A percentile compares a stretch with the other conserved stretches of the same genome.
phyloP scores from a whole-genome alignment of 495 filamentous ascomycete genomes.

The Halenospora varia region DNA sequence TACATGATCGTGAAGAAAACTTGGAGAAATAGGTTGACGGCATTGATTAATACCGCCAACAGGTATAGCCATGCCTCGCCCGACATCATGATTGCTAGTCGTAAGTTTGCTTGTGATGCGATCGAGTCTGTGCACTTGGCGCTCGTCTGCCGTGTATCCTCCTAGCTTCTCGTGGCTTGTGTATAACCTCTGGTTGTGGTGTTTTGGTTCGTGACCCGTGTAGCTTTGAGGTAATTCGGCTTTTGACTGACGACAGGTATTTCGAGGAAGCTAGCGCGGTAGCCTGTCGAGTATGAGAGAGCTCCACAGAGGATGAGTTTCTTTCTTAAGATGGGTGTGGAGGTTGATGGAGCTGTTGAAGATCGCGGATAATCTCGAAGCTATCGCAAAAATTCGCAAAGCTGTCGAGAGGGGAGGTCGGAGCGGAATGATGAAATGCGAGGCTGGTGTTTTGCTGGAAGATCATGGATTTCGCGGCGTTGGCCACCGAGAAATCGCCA shows the following conservation, averaged over 20 bases:
- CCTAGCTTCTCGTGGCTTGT: not conserved
- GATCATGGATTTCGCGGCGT: not conserved
- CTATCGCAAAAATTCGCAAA: conserved; percentile 8
- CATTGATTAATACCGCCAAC: conserved; percentile 97
- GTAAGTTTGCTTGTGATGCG: not conserved
- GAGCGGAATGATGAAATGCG: conserved; percentile 15
- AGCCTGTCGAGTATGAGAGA: not conserved
- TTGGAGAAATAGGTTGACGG: conserved; percentile 99
- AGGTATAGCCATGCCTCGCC: conserved; percentile 99
- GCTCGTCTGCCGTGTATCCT: not conserved
- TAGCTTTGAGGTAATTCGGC: not conserved
- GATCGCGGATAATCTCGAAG: not conserved
- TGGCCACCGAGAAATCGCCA: not conserved
- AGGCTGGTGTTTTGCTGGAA: conserved; percentile 8
- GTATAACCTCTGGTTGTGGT: not conserved
- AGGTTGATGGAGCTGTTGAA: not conserved
- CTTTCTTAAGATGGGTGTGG: not conserved
- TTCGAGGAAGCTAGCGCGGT: not conserved
- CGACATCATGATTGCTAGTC: conserved; percentile 67
- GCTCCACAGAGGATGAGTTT: not conserved
- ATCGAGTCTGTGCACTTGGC: not conserved
- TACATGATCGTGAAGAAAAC: conserved; percentile 99
- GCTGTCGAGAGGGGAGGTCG: conserved; percentile 1
- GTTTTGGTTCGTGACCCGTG: not conserved
- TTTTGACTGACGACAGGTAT: not conserved